Percentiles rank a stretch among this genome's conserved stretches.
These are phyloP conservation scores for Mycena citricolor DNA, from an alignment of 1,284 basidiomycete species.

Conservation along the genomic window DNA sequence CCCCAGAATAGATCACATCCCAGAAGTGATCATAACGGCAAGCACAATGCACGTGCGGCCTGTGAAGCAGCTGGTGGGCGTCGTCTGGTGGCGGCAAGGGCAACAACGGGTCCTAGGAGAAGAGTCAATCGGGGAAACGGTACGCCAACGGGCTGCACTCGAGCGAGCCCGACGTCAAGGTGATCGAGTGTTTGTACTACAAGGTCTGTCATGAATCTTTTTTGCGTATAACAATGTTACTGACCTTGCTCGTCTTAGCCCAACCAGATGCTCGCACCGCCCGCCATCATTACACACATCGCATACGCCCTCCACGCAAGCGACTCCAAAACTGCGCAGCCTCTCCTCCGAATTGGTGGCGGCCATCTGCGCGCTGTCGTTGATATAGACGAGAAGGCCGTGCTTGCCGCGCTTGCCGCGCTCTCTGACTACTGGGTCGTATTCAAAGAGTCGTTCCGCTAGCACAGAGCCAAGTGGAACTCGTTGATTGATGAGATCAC, in stretches of 20 bases:
- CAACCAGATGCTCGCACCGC: constrained; percentile 62
- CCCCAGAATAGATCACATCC: too few species aligned
- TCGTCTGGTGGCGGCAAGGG: too few species aligned
- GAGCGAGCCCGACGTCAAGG: too few species aligned
- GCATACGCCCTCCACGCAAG: constrained; percentile 68
- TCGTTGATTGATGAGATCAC: constrained; percentile 76
- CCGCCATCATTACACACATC: constrained; percentile 72
- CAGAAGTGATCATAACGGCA: too few species aligned
- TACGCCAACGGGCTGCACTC: too few species aligned
- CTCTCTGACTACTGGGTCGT: constrained; percentile 77
- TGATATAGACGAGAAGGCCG: constrained; percentile 68
- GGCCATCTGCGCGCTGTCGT: constrained; percentile 77
- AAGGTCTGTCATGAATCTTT: too few species aligned
- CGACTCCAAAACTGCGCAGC: constrained; percentile 70
- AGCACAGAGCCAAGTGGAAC: constrained; percentile 74
- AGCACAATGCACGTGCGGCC: too few species aligned
- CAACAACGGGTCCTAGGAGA: too few species aligned
- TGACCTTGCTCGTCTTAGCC: constrained; percentile 45
- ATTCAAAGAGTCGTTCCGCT: constrained; percentile 77
- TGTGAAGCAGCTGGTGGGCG: too few species aligned
- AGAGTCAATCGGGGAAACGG: too few species aligned
- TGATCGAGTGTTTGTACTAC: too few species aligned
- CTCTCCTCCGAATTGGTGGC: constrained; percentile 80
- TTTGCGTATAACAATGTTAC: too few species aligned
- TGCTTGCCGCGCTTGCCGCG: constrained; percentile 75